Evolutionary conservation across 805 yeast genomes (phyloP), one percentile per base, ranked within the genome.

Genomic region (Jamesozyma lodderae): DNA sequence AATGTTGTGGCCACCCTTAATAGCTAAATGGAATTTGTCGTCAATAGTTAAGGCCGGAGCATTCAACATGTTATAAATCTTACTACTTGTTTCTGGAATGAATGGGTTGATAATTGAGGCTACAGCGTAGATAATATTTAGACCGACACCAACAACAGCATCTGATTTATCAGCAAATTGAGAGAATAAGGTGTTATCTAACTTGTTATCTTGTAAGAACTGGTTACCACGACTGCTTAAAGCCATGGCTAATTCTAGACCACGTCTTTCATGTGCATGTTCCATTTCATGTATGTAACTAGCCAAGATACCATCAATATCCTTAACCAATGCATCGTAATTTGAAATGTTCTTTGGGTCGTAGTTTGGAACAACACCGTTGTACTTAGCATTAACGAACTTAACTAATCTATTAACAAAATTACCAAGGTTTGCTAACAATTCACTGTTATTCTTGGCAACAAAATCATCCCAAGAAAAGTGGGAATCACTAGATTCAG

Each of bases 381-480:
- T 82, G 64, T 86, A 92, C 60, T 87, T 92, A 40, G 95, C 88
- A 59, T 73, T 77, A 37, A 79, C 86, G 59, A 87, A 92, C 63
- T 92, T 92, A 46, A 86, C 77, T 53, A 90, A 69, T 66, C 99
- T 81, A 70, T 92, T 92, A 41, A 87, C 96, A 55, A 87, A 86
- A 68, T 92, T 92, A 64, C 98, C 99, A 59, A 92, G 70, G 66
- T 92, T 92, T 37, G 97, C 96, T 63, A 92, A 72, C 56, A 92
- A 70, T 67, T 92, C 98, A 47, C 83, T 75, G 69, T 92, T 92
- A 63, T 92, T 92, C 64, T 87, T 82, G 35, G 94, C 73, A 48
- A 86, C 96, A 64, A 90, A 90, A 60, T 92, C 97, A 40, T 73
- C 74, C 99, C 99, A 92, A 4, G 97, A 87, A 66, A 92, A 92